phyloP scores from a whole-genome alignment of 1,284 basidiomycete species.

The Apiotrichum akiyoshidainum region DNA sequence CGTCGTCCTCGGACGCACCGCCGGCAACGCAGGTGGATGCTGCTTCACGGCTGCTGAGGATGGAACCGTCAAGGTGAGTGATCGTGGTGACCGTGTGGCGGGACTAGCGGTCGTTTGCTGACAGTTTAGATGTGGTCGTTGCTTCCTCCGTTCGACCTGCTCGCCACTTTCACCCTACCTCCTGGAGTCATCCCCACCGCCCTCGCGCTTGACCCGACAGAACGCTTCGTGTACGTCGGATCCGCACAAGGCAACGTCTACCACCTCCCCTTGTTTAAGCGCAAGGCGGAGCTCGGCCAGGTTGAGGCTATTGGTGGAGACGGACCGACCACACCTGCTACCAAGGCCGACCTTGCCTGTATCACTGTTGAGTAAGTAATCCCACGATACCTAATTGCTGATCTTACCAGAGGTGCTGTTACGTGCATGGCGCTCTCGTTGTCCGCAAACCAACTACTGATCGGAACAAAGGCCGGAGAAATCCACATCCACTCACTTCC shows the following conservation, averaged over 20 bases:
- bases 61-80: constrained; percentile 79
- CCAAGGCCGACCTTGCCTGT: constrained; percentile 54
- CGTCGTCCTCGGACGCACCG: constrained; percentile 64
- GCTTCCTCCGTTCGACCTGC: constrained; percentile 62
- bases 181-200: constrained; percentile 55
- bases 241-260: constrained; percentile 68
- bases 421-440: constrained; percentile 71
- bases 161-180: constrained; percentile 84
- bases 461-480: constrained; percentile 69
- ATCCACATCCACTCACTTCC: constrained; percentile 81
- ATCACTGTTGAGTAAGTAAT: constrained; percentile 8
- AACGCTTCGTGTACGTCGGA: constrained; percentile 83
- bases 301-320: constrained; percentile 71
- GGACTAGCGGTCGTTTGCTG: neutral
- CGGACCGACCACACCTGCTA: constrained; percentile 61
- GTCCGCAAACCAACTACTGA: constrained; percentile 67
- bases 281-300: constrained; percentile 53
- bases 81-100: neutral
- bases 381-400: neutral
- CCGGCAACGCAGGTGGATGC: constrained; percentile 32
- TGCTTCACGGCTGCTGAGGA: constrained; percentile 76
- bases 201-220: constrained; percentile 74
- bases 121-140: constrained; percentile 69
- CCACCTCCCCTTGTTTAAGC: constrained; percentile 74
- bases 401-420: constrained; percentile 55